Conservation (phyloP, 2,329 filamentous ascomycete species). For the Aspergillus arachidicola region DNA sequence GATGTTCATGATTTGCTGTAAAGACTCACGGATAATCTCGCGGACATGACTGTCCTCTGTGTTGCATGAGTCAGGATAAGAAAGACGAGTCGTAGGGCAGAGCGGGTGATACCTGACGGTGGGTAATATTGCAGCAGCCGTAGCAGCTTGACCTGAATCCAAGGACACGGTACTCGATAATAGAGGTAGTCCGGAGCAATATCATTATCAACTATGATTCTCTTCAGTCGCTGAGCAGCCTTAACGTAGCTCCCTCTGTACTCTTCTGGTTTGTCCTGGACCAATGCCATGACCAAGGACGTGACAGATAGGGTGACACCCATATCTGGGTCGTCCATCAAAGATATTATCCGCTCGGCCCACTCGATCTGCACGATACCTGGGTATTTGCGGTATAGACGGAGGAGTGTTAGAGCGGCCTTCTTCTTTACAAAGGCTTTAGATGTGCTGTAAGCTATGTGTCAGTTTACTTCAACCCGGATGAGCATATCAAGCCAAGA, state of each 20-base stretch:
- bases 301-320: constrained; percentile 95
- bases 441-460: constrained; percentile 61
- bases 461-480: constrained; percentile 38
- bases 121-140: constrained; percentile 94
- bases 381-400: constrained; percentile 91
- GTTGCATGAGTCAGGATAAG: constrained; percentile 9
- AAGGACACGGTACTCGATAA: constrained; percentile 99
- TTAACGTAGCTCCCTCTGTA: constrained; percentile 95
- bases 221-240: constrained; percentile 84
- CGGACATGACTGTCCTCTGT: constrained; percentile 89
- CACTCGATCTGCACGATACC: constrained; percentile 94
- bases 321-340: constrained; percentile 95
- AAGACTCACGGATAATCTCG: constrained; percentile 85
- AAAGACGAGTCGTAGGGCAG: not conserved
- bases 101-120: constrained; percentile 68
- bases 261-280: constrained; percentile 90
- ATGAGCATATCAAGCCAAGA: not conserved
- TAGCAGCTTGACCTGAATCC: constrained; percentile 94
- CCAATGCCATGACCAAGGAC: constrained; percentile 89
- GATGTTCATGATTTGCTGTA: constrained; percentile 87
- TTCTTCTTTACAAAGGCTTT: constrained; percentile 99
- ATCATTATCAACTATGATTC: constrained; percentile 87
- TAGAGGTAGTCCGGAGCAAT: constrained; percentile 91
- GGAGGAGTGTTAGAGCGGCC: constrained; percentile 87
- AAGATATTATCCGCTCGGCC: constrained; percentile 96